A percentile compares a stretch with the other conserved stretches of the same genome.
Conservation (phyloP, 2,329 filamentous ascomycete genomes). For the Lecanicillium sp. region DNA sequence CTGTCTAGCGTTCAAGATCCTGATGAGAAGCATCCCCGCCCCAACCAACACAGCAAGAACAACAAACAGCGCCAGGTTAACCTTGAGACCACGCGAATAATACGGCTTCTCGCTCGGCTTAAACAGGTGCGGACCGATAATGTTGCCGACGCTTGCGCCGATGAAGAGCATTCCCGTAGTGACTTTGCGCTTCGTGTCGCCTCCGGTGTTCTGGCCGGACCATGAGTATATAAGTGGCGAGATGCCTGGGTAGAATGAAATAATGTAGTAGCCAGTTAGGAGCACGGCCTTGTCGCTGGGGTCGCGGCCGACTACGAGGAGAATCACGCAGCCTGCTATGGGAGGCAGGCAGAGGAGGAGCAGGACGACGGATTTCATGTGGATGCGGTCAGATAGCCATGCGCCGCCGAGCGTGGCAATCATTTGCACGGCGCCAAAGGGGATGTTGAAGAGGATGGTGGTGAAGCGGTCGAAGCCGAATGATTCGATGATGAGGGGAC, state of each 20-base stretch:
- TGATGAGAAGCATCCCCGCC: slow-evolving; percentile 25
- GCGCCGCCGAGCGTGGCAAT: slow-evolving; percentile 51
- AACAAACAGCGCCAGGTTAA: slow-evolving; percentile 52
- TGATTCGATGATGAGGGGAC: slow-evolving; percentile 44
- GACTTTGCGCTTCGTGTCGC: slow-evolving; percentile 59
- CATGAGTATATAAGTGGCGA: slow-evolving; percentile 49
- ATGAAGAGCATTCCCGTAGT: slow-evolving; percentile 54
- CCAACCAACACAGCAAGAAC: slow-evolving; percentile 41
- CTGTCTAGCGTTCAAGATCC: slow-evolving; percentile 43
- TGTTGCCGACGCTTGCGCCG: slow-evolving; percentile 54
- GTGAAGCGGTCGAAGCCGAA: slow-evolving; percentile 47
- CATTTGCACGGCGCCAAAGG: slow-evolving; percentile 50
- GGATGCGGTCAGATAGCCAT: slow-evolving; percentile 43
- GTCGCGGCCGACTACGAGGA: slow-evolving; percentile 40
- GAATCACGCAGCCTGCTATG: slow-evolving; percentile 45
- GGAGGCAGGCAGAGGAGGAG: slow-evolving; percentile 46
- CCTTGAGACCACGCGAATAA: slow-evolving; percentile 48
- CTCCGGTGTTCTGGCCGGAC: slow-evolving; percentile 51
- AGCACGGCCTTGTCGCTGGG: slow-evolving; percentile 37
- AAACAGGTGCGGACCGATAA: slow-evolving; percentile 54
- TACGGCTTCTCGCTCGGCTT: slow-evolving; percentile 48
- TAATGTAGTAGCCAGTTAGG: slow-evolving; percentile 50
- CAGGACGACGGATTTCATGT: slow-evolving; percentile 47
- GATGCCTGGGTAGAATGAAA: slow-evolving; percentile 48
- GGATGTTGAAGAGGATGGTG: slow-evolving; percentile 50